Percentiles rank a stretch among this genome's conserved stretches.
phyloP scores from a whole-genome alignment of 495 filamentous ascomycete species.

The Penicillium atrosanguineum region DNA sequence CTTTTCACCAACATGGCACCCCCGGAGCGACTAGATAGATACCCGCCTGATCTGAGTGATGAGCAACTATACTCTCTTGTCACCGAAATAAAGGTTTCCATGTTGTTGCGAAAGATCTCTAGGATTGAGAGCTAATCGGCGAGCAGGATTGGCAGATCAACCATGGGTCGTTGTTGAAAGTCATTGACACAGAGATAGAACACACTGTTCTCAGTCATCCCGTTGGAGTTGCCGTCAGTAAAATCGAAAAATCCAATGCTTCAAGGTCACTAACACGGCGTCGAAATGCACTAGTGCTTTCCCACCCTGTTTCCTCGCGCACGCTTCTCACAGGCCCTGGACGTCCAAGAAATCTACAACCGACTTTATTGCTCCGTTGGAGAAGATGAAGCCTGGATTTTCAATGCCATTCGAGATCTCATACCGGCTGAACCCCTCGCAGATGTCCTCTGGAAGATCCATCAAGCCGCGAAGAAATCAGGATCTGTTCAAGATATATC shows the following conservation, averaged over 20 bases:
- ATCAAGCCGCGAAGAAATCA: constrained; percentile 67
- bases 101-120: neutral
- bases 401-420: constrained; percentile 27
- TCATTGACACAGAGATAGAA: constrained; percentile 52
- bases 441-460: constrained; percentile 70
- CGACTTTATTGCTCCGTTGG: constrained; percentile 76
- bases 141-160: constrained; percentile 59
- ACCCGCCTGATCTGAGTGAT: constrained; percentile 12
- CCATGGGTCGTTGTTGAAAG: constrained; percentile 75
- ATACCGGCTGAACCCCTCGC: constrained; percentile 69
- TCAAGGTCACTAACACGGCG: neutral
- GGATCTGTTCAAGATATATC: constrained; percentile 57
- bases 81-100: constrained; percentile 11
- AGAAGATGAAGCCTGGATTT: constrained; percentile 70
- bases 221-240: constrained; percentile 66
- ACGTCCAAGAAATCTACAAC: constrained; percentile 73
- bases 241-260: neutral
- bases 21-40: neutral
- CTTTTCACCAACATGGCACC: neutral
- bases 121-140: constrained; percentile 40
- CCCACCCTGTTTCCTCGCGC: constrained; percentile 72
- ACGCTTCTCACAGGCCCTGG: constrained; percentile 66
- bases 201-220: constrained; percentile 62
- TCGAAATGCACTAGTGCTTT: constrained; percentile 38
- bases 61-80: constrained; percentile 8